Percentiles rank a stretch among this genome's conserved stretches.
Evolutionary conservation across 495 filamentous ascomycete species (phyloP).

Genomic region (Clavariopsis aquatica): DNA sequence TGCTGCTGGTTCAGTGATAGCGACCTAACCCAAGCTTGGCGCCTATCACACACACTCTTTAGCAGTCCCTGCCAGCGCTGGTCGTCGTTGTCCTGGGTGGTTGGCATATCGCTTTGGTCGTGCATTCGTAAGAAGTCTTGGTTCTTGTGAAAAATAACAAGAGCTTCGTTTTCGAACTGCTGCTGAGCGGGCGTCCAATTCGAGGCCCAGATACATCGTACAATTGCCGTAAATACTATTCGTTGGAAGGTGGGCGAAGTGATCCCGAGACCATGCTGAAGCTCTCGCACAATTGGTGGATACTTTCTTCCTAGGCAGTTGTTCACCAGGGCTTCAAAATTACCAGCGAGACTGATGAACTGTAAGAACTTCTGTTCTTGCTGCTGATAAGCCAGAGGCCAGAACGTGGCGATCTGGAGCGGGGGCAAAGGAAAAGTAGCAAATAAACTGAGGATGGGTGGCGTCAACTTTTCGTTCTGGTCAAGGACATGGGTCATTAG

Average conservation of each 20-base stretch:
- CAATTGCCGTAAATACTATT: slow-evolving; percentile 31
- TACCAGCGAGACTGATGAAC: slow-evolving; percentile 11
- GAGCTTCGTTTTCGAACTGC: not conserved
- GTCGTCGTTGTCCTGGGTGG: not conserved
- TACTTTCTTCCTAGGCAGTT: slow-evolving; percentile 7
- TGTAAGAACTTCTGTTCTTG: slow-evolving; percentile 3
- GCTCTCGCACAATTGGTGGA: slow-evolving; percentile 33
- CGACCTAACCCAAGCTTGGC: not conserved
- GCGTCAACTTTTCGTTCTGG: slow-evolving; percentile 22
- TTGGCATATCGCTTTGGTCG: not conserved
- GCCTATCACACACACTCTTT: too few relatives aligned
- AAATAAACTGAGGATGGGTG: slow-evolving; percentile 28
- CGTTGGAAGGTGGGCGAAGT: slow-evolving; percentile 26
- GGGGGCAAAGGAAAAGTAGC: slow-evolving; percentile 35
- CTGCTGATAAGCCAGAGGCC: slow-evolving; percentile 17
- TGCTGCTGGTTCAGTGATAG: not conserved
- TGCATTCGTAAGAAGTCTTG: not conserved
- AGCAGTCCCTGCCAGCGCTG: not conserved
- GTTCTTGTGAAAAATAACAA: not conserved
- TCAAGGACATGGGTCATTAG: slow-evolving; percentile 23
- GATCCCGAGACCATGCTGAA: slow-evolving; percentile 23
- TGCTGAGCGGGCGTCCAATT: not conserved
- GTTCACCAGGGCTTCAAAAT: not conserved
- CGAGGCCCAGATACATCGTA: slow-evolving; percentile 24
- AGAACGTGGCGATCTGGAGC: slow-evolving; percentile 6